Percentiles rank a stretch among this genome's conserved stretches.
These are phyloP conservation scores for Albophoma yamanashiensis DNA, from an alignment of 2,329 filamentous ascomycete genomes.

Conservation along the genomic window DNA sequence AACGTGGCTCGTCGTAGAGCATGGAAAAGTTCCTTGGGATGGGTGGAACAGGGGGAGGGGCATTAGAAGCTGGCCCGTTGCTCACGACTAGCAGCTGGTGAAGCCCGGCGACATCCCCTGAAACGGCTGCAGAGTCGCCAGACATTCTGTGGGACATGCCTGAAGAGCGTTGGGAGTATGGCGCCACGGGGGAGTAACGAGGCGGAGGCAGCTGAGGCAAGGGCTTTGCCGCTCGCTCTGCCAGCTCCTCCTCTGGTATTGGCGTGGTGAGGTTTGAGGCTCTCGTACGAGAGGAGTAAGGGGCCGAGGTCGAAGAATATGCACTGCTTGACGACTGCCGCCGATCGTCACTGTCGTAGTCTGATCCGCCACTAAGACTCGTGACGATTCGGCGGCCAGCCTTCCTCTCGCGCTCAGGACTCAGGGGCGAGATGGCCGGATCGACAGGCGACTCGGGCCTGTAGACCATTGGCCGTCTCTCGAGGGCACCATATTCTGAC, in stretches of 20 bases:
- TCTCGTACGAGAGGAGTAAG: conserved; percentile 2
- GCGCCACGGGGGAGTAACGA: neutral
- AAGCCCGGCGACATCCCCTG: conserved; percentile 3
- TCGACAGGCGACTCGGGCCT: conserved; percentile 8
- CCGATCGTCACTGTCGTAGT: conserved; percentile 7
- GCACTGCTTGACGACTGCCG: conserved; percentile 7
- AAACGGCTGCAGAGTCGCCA: neutral
- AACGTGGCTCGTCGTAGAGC: neutral
- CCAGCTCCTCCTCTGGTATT: conserved; percentile 7
- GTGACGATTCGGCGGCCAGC: neutral
- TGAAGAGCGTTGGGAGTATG: neutral
- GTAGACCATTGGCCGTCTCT: conserved; percentile 8
- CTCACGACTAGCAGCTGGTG: conserved; percentile 3
- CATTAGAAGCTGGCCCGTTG: neutral
- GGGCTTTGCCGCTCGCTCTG: neutral
- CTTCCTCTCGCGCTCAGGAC: neutral
- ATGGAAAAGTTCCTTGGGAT: neutral
- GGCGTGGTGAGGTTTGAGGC: conserved; percentile 5
- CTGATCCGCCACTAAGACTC: conserved; percentile 1
- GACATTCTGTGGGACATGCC: neutral
- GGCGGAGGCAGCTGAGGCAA: conserved; percentile 4
- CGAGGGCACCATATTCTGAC: conserved; percentile 8
- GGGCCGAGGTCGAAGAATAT: conserved; percentile 6
- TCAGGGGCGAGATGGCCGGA: conserved; percentile 6
- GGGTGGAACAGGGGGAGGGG: neutral